Evolutionary conservation across 129 eudicot genomes (phyloP), one percentile per base, ranked within the genome.

Genomic region (Flaveria trinervia): DNA sequence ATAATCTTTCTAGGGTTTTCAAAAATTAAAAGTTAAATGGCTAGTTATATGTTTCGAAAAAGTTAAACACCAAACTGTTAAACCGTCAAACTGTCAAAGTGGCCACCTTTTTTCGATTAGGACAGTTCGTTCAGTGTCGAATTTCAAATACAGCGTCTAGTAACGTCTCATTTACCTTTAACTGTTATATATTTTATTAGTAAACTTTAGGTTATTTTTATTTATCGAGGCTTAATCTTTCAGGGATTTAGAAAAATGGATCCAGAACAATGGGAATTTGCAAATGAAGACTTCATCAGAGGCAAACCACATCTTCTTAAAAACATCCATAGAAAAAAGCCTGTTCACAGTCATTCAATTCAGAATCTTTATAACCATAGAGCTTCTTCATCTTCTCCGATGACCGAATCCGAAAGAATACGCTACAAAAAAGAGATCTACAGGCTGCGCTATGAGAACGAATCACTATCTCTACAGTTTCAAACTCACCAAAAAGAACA

Each of bases 231-330:
- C 17, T 22, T 55, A 17, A 33, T 77, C 68, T 72, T 65, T 4
- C 79, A 93, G 98, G 97, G 98, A n/a, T 93, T 93, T 80, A 85
- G 87, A 62, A 93, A 93, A 86, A 82, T 78, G 22, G 97, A 93
- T 84, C 98, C 98, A 2, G 98, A 90, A 60, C 90, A 90, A 64
- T 90, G 97, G 97, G 98, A 93, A 74, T 93, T 93, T 74, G 89
- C 89, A 10, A 93, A 93, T 45, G 98, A 93, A 26, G 92, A 85
- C 62, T 93, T 93, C 68, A 60, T 93, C 1, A 80, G 92, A 88
- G 97, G 89, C 17, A 85, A 90, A 72, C 85, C 89, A 0, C 89
- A 85, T 48, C 94, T 86, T 76, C 49, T 93, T 68, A 93, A 84
- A 86, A 93, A 88, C 69, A 93, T 93, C 17, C 84, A 86, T 64